Evolutionary conservation across 768 basidiomycete genomes (phyloP), one percentile per base, ranked within the genome.

Genomic region (Mycena venus): DNA sequence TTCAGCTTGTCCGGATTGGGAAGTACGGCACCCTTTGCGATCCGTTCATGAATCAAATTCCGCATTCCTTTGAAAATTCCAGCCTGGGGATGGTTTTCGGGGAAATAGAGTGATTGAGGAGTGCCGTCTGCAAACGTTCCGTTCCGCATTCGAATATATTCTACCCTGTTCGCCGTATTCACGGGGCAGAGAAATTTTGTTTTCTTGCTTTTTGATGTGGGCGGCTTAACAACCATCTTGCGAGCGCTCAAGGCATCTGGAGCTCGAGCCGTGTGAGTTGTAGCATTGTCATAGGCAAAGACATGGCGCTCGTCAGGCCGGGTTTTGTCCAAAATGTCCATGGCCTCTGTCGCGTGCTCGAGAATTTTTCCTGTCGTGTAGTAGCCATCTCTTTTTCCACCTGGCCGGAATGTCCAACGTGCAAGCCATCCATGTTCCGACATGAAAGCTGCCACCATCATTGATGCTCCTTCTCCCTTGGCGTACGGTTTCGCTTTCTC

Each of bases 381-480:
- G 19, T 62, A 62, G 49, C 49, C 49, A 10, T 51, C 49, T 11
- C 49, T 23, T 25, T 51, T 51, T 11, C 9, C 49, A 25, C 23
- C 49, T 25, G 49, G 19, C 14, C 42, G 42, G 42, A 44, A 44
- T 19, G 42, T 44, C 42, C 42, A 44, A 11, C 19, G 42, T 12
- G 14, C 11, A 44, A 44, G 42, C 79, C 78, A 78, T 59, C 80
- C 79, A 49, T 73, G 80, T 7, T 81, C 76, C 1, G 78, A 81
- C 15, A 83, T 76, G 61, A 82, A 82, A 59, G 83, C 78, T 0
- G 79, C 75, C 17, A 83, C 74, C 77, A 80, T 84, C 23, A 82
- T 51, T 3, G 83, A 84, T 0, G 64, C 71, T 1, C 83, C 66
- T 23, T 84, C 81, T 4, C 83, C 82, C 47, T 84, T 84, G 40